Evolutionary conservation across 257 asterid genomes (phyloP).

Genomic region (Ophiorrhiza pumila): DNA sequence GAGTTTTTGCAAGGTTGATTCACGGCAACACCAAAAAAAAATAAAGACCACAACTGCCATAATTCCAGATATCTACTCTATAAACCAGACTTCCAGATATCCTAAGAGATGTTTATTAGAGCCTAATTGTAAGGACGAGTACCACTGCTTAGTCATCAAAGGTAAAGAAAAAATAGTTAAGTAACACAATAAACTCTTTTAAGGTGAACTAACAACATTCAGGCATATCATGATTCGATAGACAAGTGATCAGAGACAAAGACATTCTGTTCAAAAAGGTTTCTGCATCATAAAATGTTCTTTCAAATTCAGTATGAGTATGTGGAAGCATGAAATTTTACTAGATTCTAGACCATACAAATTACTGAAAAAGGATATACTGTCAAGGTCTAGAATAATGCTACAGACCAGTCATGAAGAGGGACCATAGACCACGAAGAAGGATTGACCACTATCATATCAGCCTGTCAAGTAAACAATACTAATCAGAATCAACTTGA

Average conservation of each 20-base stretch:
- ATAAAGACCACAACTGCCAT: no score
- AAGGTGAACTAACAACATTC: neutral
- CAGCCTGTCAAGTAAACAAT: conserved; percentile 49
- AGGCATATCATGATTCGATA: no score
- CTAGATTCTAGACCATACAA: neutral
- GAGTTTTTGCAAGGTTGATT: no score
- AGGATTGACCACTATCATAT: conserved; percentile 61
- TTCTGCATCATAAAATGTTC: neutral
- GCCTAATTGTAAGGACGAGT: neutral
- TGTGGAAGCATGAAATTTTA: neutral
- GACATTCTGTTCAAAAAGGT: neutral
- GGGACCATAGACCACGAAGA: conserved; percentile 77
- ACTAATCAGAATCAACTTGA: conserved; percentile 8
- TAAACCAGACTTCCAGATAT: no score
- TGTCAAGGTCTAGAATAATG: neutral
- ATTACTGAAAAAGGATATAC: neutral
- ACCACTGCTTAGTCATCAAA: neutral
- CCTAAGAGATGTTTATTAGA: neutral
- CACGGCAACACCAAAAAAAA: no score
- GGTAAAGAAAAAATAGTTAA: neutral
- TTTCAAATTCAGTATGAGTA: no score
- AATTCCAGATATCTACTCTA: no score
- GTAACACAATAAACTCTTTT: neutral
- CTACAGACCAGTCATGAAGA: conserved; percentile 57
- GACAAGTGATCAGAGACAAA: neutral